Base-by-base conservation (phyloP, 768 basidiomycete species). In the Cyclocybe cylindracea region DNA sequence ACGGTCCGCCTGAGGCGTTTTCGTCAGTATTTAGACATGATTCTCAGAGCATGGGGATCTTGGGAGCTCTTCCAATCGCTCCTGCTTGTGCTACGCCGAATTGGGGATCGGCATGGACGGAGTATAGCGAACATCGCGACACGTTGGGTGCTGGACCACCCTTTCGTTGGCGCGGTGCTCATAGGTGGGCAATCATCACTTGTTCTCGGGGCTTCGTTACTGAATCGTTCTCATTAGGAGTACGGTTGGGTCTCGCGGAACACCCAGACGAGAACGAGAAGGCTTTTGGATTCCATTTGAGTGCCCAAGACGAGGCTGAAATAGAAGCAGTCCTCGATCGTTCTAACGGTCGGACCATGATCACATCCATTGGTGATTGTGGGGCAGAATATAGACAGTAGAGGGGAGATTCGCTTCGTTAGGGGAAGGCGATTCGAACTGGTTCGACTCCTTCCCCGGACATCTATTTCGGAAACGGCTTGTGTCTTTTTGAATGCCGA, bases 131-230 rank as follows among this genome's bases (percentile, higher is more conserved):
- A 91, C 62, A 72, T 93, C 36, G 89, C 90, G 32, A 86, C 83
- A 2, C 83, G 90, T 11, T 92, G 90, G 90, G 86, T 91, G 0
- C 74, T 93, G 16, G 88, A 93, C 70, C 87, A 91, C 46, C 61
- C 70, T 1, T 87, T 79, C 56, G 89, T 92, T 13, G 90, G 87
- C 8, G 88, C 89, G 35, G 88, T 91, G 33, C 79, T 92, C 57
- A 80, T 93, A 60, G 91, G 90, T 86, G 55, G 16, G 72, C 16
- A 18, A 14, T 44, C 14, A 18, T 42, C 2, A 19, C 16, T 29
- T 16, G 19, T 9, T 7, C 39, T 32, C 29, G 16, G 24, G 4
- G 48, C 31, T 14, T 58, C 16, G 50, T 19, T 4, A 40, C 31
- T 13, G 44, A 48, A 19, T 42, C 39, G 39, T 53, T 31, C 58